Base-by-base conservation (phyloP, 2,329 filamentous ascomycete genomes). In the Colletotrichum zoysiae region DNA sequence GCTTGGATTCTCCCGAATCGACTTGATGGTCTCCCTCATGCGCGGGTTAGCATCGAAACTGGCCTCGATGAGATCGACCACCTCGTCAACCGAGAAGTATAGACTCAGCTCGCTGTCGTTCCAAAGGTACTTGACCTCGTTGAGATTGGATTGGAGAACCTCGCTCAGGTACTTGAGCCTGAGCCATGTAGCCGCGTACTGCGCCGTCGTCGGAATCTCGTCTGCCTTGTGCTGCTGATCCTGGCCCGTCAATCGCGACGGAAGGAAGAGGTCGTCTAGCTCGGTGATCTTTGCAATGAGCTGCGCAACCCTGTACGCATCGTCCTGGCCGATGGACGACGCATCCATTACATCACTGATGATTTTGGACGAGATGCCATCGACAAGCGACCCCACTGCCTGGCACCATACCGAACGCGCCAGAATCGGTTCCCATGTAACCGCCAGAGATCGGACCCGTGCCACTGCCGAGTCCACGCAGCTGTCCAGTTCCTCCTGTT, bases 101-200 rank as follows among this genome's bases (percentile, higher is more conserved):
- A 91, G 78, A 74, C 89, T 90, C 53, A 92, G 81, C 78, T 91
- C 89, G 79, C 89, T 90, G 74, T 92, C 89, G 76, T 87, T 85
- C 90, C 90, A 92, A 48, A 92, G 79, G 74, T 84, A 91, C 69
- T 84, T 85, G 67, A 92, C 87, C 73, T 92, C 90, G 73, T 87
- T 87, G 65, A 92, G 82, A 76, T 92, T 91, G 75, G 89, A 91
- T 81, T 92, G 90, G 74, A 92, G 82, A 38, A 92, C 86, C 78
- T 92, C 88, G 73, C 87, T 87, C 23, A 92, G 82, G 75, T 88
- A 92, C 79, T 91, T 89, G 71, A 92, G 84, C 60, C 89, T 85
- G 70, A 92, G 82, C 90, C 90, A 92, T 60, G 84, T 86, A 3
- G 85, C 83, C 5, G 89, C 88, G 74, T 90, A 91, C 76, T 91